A percentile compares a stretch with the other conserved stretches of the same genome.
Evolutionary conservation across 306 rosid genomes (phyloP).

Genomic region (Prunus mume): DNA sequence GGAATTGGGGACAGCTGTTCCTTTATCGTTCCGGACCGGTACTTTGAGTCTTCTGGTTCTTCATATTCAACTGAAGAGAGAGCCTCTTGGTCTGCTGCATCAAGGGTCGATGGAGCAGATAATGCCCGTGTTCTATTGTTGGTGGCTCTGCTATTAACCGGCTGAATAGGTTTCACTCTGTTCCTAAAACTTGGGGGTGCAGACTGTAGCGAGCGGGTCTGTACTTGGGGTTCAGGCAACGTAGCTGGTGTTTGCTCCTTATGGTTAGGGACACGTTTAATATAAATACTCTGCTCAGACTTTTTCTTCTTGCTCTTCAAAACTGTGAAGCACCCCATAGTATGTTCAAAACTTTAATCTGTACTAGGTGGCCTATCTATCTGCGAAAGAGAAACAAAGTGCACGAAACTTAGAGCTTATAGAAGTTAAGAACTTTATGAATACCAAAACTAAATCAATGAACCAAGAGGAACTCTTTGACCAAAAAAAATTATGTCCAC

Average conservation of each 20-base stretch:
- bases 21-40: slow-evolving; percentile 51
- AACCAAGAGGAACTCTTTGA: not conserved
- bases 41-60: slow-evolving; percentile 68
- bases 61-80: slow-evolving; percentile 60
- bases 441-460: not conserved
- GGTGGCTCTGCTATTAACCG: slow-evolving; percentile 35
- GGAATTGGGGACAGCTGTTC: slow-evolving; percentile 67
- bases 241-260: slow-evolving; percentile 58
- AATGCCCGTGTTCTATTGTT: slow-evolving; percentile 62
- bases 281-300: slow-evolving; percentile 42
- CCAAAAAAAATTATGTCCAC: not conserved
- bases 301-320: slow-evolving; percentile 87
- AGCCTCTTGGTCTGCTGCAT: slow-evolving; percentile 85
- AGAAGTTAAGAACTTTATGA: not conserved
- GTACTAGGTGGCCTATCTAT: slow-evolving; percentile 23
- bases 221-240: slow-evolving; percentile 75
- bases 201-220: slow-evolving; percentile 71
- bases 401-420: slow-evolving; percentile 15
- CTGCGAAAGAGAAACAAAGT: slow-evolving; percentile 40
- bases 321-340: slow-evolving; percentile 89
- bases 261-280: slow-evolving; percentile 43
- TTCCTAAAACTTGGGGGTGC: slow-evolving; percentile 98
- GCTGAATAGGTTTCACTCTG: slow-evolving; percentile 81
- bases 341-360: slow-evolving; percentile 27
- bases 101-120: slow-evolving; percentile 94